A percentile compares a stretch with the other conserved stretches of the same genome.
Evolutionary conservation across 1,139 yeast genomes (phyloP).

Genomic region (Taphrina pruni): DNA sequence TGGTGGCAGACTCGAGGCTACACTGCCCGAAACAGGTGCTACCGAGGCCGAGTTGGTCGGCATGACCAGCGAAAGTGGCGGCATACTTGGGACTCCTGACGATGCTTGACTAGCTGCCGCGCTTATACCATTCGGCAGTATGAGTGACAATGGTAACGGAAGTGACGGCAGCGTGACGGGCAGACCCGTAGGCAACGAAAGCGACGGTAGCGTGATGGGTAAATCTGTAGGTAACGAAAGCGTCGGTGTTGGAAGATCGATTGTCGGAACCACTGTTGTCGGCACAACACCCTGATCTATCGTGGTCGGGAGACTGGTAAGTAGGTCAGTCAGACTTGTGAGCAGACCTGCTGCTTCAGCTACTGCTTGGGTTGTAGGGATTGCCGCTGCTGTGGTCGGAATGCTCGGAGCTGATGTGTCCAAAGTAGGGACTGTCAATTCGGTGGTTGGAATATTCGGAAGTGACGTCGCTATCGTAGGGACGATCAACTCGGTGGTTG

Average conservation of each 20-base stretch:
- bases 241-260: no score
- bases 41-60: background rate
- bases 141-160: background rate
- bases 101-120: background rate
- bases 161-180: background rate
- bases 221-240: no score
- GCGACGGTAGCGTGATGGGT: background rate
- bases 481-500: background rate
- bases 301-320: no score
- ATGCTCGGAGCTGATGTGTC: no score
- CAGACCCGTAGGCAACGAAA: background rate
- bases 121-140: background rate
- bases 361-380: no score
- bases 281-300: background rate
- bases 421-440: no score
- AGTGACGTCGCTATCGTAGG: no score
- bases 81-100: background rate
- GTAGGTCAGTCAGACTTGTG: no score
- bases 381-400: no score
- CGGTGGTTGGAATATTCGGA: no score
- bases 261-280: background rate
- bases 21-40: background rate
- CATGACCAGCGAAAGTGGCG: background rate
- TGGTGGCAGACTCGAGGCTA: background rate
- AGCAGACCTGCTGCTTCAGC: no score